Evolutionary conservation across 2,329 filamentous ascomycete genomes (phyloP).

Genomic region (Fusarium hainanense): DNA sequence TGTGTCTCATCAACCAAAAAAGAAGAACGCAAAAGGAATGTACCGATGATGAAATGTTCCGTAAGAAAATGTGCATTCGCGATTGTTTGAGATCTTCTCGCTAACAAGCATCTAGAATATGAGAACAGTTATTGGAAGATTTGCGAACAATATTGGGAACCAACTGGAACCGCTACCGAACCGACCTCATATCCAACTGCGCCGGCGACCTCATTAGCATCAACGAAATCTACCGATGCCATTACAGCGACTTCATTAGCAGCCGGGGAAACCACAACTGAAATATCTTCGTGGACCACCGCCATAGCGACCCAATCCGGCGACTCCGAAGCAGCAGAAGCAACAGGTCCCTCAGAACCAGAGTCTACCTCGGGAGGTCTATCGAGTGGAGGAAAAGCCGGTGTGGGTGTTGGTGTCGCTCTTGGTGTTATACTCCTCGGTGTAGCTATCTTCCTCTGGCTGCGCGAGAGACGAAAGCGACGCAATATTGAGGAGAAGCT

Average conservation of each 20-base stretch:
- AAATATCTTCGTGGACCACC: neutral
- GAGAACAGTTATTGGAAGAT: conserved; percentile 47
- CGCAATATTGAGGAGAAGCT: conserved; percentile 26
- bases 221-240: neutral
- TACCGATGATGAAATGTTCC: conserved; percentile 38
- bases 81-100: neutral
- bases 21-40: conserved; percentile 30
- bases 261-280: neutral
- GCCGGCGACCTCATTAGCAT: neutral
- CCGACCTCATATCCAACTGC: conserved; percentile 28
- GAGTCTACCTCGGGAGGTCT: neutral
- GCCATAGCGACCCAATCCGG: conserved; percentile 1
- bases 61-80: conserved; percentile 8
- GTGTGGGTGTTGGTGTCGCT: conserved; percentile 34
- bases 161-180: conserved; percentile 40
- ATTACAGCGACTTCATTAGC: neutral
- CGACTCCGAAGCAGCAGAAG: conserved; percentile 7
- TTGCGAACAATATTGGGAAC: conserved; percentile 44
- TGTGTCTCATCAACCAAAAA: conserved; percentile 36
- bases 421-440: conserved; percentile 31
- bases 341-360: neutral
- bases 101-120: conserved; percentile 32
- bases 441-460: conserved; percentile 35
- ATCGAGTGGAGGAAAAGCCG: conserved; percentile 35
- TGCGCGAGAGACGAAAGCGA: conserved; percentile 38